Evolutionary conservation across 2,329 filamentous ascomycete species (phyloP).

Genomic region (Hyphodiscus sp.): DNA sequence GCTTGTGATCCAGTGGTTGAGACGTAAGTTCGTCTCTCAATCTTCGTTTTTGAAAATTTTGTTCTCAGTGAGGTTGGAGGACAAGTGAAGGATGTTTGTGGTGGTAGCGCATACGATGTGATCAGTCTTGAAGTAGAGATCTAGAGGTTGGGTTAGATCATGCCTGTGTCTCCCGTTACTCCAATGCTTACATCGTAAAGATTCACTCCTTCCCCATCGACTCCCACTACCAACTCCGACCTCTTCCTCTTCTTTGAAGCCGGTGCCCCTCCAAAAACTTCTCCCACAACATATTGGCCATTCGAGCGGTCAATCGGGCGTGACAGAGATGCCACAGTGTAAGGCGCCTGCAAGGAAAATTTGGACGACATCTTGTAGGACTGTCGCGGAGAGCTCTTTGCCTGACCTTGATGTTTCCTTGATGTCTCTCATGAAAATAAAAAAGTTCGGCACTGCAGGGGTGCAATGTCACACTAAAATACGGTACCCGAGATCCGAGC

Average conservation of each 20-base stretch:
- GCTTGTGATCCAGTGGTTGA: slow-evolving; percentile 42
- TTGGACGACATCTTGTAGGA: slow-evolving; percentile 33
- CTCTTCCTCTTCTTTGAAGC: slow-evolving; percentile 56
- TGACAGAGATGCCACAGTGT: slow-evolving; percentile 53
- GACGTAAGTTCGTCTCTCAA: slow-evolving; percentile 55
- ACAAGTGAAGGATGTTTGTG: slow-evolving; percentile 58
- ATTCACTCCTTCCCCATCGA: slow-evolving; percentile 59
- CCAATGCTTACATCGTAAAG: slow-evolving; percentile 52
- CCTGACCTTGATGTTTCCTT: neutral
- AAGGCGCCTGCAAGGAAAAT: slow-evolving; percentile 59
- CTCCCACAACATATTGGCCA: slow-evolving; percentile 49
- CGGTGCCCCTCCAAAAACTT: slow-evolving; percentile 53
- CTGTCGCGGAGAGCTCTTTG: slow-evolving; percentile 4
- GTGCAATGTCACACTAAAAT: slow-evolving; percentile 9
- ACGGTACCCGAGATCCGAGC: slow-evolving; percentile 8
- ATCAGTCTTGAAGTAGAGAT: slow-evolving; percentile 54
- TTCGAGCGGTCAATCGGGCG: slow-evolving; percentile 47
- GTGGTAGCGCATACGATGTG: slow-evolving; percentile 61
- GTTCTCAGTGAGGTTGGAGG: slow-evolving; percentile 51
- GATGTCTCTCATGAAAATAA: slow-evolving; percentile 7
- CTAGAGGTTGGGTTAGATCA: slow-evolving; percentile 33
- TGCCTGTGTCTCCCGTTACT: neutral
- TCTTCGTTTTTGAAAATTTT: slow-evolving; percentile 36
- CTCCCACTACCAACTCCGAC: slow-evolving; percentile 55
- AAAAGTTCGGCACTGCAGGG: slow-evolving; percentile 15